Evolutionary conservation across 768 basidiomycete genomes (phyloP).

Genomic region (Rhodotorula toruloides): DNA sequence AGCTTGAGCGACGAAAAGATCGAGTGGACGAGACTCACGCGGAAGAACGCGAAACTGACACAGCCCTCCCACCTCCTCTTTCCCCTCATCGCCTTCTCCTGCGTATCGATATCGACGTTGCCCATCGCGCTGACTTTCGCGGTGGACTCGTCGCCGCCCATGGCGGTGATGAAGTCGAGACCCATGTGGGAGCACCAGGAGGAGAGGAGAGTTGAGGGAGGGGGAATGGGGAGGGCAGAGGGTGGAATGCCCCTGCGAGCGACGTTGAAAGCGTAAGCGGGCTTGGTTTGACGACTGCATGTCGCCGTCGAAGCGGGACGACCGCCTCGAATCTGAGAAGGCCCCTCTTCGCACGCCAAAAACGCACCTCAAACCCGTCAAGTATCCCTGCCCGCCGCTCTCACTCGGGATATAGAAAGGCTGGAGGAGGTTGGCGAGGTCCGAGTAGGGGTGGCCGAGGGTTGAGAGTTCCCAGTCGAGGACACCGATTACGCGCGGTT

Average conservation of each 20-base stretch:
- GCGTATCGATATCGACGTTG: neutral
- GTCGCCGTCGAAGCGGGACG: no score
- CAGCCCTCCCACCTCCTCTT: slow-evolving; percentile 28
- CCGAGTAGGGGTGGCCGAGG: slow-evolving; percentile 63
- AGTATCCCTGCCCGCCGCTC: slow-evolving; percentile 5
- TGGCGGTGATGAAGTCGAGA: neutral
- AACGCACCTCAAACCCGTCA: slow-evolving; percentile 26
- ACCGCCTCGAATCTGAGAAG: no score
- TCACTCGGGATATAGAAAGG: slow-evolving; percentile 57
- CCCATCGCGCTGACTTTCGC: neutral
- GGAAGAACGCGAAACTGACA: slow-evolving; percentile 39
- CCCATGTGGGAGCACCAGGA: slow-evolving; percentile 33
- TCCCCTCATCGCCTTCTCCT: neutral
- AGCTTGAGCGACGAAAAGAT: neutral
- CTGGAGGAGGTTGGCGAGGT: slow-evolving; percentile 82
- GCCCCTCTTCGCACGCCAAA: neutral
- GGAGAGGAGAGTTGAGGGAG: slow-evolving; percentile 24
- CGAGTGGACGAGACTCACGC: slow-evolving; percentile 28
- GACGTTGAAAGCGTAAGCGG: no score
- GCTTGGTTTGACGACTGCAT: no score
- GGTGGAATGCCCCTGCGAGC: slow-evolving; percentile 12
- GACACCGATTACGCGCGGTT: slow-evolving; percentile 88
- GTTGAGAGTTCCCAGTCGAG: slow-evolving; percentile 98
- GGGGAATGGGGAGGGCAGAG: slow-evolving; percentile 30
- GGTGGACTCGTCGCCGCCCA: neutral